Conservation (phyloP, 1,284 basidiomycete genomes). For the Tilletia caries region DNA sequence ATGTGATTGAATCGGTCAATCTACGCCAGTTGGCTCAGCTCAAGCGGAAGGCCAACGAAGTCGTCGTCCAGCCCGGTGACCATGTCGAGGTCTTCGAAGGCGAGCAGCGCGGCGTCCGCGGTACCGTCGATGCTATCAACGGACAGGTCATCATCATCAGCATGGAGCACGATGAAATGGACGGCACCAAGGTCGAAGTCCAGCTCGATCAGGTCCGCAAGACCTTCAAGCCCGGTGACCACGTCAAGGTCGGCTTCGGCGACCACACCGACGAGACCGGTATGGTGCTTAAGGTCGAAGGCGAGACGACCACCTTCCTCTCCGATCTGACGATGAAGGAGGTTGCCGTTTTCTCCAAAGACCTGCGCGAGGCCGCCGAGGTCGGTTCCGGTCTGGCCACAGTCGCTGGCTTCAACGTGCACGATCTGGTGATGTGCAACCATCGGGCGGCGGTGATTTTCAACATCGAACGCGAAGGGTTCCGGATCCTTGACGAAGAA, state of each 20-base stretch:
- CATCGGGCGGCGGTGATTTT: conserved; percentile 95
- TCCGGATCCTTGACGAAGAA: conserved; percentile 92
- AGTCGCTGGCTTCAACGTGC: conserved; percentile 88
- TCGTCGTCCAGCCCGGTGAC: conserved; percentile 92
- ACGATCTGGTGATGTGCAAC: conserved; percentile 89
- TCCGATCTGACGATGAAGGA: conserved; percentile 97
- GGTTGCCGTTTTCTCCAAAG: conserved; percentile 94
- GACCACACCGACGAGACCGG: conserved; percentile 94
- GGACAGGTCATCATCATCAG: conserved; percentile 83
- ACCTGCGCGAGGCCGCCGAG: conserved; percentile 93
- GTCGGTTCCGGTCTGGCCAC: conserved; percentile 83
- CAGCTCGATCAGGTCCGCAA: conserved; percentile 86
- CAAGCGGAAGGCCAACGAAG: conserved; percentile 71
- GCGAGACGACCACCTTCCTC: conserved; percentile 73
- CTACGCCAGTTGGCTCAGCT: conserved; percentile 82
- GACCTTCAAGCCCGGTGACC: conserved; percentile 92
- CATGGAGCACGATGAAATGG: conserved; percentile 70
- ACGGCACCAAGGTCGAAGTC: conserved; percentile 75
- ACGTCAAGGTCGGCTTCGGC: conserved; percentile 95
- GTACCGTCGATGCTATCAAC: conserved; percentile 82
- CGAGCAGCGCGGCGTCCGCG: conserved; percentile 87
- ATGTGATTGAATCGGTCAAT: conserved; percentile 60
- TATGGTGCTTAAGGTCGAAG: conserved; percentile 79
- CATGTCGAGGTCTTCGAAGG: conserved; percentile 96
- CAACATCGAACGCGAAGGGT: conserved; percentile 91